Base-by-base conservation (phyloP, 257 asterid species). In the Cordia subcordata region DNA sequence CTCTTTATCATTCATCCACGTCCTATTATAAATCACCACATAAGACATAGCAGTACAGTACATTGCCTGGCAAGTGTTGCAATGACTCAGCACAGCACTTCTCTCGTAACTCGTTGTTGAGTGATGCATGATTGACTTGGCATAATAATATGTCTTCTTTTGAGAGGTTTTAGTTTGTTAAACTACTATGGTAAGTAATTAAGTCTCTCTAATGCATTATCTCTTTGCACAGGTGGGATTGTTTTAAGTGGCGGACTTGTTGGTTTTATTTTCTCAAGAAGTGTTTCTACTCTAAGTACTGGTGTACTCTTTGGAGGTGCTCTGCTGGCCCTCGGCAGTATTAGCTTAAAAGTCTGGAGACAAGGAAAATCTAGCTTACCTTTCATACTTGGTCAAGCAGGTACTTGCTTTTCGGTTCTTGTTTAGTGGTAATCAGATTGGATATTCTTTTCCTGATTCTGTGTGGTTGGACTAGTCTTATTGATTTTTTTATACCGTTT, bases 311-410 rank as follows among this genome's bases (percentile, higher is more conserved):
- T 72, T 60, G 99, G 99, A 58, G 89, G 96, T 64, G 80, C 94
- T 75, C 68, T 92, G 58, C 76, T 92, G 65, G 94, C 88, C 60
- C 92, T 86, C 51, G 88, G 98, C 84, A 72, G 80, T 57, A 49
- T 78, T 54, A 88, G 98, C 75, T 69, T 92, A 72, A 88, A 83
- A 85, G 81, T 88, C 38, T 92, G 96, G 96, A 80, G 77, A 58
- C 84, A 79, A 79, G 95, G 98, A 73, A 86, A 92, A 67, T 89
- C 96, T 57, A 85, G 98, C 90, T 72, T 86, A 49, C 98, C 96
- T 5, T 92, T 77, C 71, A 92, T 86, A 68, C 69, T 88, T 56
- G 94, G 95, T 40, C 98, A 92, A 92, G 94, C 95, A 81, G 96
- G 98, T 88, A 73, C 37, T 60, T 27, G 57, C 16, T 61, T 64